Conservation (phyloP, 164 flowering plant genomes). For the Dillenia suffruticosa region DNA sequence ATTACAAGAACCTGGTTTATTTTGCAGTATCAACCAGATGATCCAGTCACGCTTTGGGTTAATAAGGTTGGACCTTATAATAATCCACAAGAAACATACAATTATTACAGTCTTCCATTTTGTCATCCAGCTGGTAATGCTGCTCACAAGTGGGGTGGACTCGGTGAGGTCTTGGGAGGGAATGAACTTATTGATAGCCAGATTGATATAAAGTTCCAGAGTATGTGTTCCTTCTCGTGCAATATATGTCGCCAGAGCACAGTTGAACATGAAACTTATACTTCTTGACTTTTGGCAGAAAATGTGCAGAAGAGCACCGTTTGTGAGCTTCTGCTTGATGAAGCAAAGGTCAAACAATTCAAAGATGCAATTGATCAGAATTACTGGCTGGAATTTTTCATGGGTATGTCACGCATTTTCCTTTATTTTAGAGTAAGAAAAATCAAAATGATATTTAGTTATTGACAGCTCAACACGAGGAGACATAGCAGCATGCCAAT, state of each 20-base stretch:
- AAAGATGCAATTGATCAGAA: slow-evolving; percentile 90
- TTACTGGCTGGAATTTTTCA: slow-evolving; percentile 97
- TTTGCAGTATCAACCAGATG: slow-evolving; percentile 73
- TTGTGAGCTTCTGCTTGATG: slow-evolving; percentile 76
- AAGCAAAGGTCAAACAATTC: slow-evolving; percentile 75
- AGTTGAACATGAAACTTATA: not conserved
- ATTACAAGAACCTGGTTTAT: slow-evolving; percentile 3
- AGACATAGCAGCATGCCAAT: no score
- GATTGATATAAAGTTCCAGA: slow-evolving; percentile 71
- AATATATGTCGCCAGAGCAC: not conserved
- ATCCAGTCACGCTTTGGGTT: slow-evolving; percentile 89
- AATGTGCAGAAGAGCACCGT: slow-evolving; percentile 66
- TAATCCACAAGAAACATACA: slow-evolving; percentile 99
- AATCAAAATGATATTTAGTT: no score
- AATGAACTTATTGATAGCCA: slow-evolving; percentile 97
- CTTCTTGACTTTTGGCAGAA: slow-evolving; percentile 37
- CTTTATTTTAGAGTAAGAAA: no score
- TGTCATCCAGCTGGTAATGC: slow-evolving; percentile 57
- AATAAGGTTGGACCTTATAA: slow-evolving; percentile 99
- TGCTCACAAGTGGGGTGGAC: slow-evolving; percentile 98
- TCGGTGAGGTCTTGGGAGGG: slow-evolving; percentile 98
- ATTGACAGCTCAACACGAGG: no score
- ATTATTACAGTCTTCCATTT: slow-evolving; percentile 94
- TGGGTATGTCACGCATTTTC: slow-evolving; percentile 53
- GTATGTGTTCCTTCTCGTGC: slow-evolving; percentile 36